Conservation (phyloP, 805 yeast genomes). For the Candida arabinofermentans region DNA sequence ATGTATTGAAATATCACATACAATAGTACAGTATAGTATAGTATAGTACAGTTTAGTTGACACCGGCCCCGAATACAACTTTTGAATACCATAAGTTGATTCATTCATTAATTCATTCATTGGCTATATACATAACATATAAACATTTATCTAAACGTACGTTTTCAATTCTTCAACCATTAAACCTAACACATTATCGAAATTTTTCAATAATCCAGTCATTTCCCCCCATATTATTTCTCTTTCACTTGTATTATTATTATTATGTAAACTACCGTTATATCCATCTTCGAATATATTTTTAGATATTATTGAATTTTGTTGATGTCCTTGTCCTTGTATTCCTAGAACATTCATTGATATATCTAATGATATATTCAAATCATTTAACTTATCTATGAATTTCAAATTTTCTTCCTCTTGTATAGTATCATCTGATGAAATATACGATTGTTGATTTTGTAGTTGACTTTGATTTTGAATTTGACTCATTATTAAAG, state of each 20-base stretch:
- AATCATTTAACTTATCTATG: not conserved
- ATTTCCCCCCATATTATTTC: conserved; percentile 11
- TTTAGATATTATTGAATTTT: too few relatives aligned
- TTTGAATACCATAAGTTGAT: too few relatives aligned
- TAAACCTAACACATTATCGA: conserved; percentile 24
- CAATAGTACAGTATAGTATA: too few relatives aligned
- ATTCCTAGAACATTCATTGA: not conserved
- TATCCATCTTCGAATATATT: too few relatives aligned
- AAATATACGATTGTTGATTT: not conserved
- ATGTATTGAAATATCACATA: too few relatives aligned
- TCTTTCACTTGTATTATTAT: not conserved
- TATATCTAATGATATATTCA: not conserved
- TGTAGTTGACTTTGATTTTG: not conserved
- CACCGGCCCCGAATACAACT: too few relatives aligned
- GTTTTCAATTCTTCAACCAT: conserved; percentile 27
- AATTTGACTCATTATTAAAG: not conserved
- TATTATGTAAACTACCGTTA: too few relatives aligned
- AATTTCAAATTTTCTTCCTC: conserved; percentile 2
- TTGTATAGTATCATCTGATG: conserved; percentile 2
- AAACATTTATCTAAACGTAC: too few relatives aligned
- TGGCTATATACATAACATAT: too few relatives aligned
- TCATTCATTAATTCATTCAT: too few relatives aligned
- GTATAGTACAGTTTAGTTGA: too few relatives aligned
- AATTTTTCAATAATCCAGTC: conserved; percentile 24
- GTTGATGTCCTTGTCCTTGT: too few relatives aligned